Evolutionary conservation across 1,139 yeast species (phyloP).

Genomic region (Meyerozyma carpophila): DNA sequence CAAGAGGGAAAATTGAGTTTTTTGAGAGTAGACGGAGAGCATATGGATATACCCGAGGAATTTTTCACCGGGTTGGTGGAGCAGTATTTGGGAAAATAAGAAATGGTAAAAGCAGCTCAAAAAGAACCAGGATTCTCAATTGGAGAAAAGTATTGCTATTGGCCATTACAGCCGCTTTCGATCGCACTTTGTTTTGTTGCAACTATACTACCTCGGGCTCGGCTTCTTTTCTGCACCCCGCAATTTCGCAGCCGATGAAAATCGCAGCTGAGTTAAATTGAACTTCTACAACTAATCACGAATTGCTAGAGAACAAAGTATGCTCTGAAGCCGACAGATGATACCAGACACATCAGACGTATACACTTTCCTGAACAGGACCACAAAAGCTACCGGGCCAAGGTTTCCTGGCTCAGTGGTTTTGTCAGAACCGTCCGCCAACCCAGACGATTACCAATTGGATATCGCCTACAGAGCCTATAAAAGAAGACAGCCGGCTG

Average conservation of each 20-base stretch:
- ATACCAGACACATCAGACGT: not conserved
- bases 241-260: too few relatives aligned
- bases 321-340: not conserved
- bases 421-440: not conserved
- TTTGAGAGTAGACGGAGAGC: slow-evolving; percentile 51
- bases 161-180: too few relatives aligned
- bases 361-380: not conserved
- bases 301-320: too few relatives aligned
- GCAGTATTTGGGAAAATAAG: slow-evolving; percentile 23
- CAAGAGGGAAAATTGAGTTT: slow-evolving; percentile 42
- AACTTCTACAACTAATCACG: too few relatives aligned
- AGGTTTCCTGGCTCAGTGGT: not conserved
- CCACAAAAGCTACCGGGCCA: not conserved
- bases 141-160: too few relatives aligned
- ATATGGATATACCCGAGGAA: slow-evolving; percentile 57
- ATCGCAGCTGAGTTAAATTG: too few relatives aligned
- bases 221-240: too few relatives aligned
- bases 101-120: too few relatives aligned
- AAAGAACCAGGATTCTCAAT: too few relatives aligned
- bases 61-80: slow-evolving; percentile 36
- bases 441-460: not conserved
- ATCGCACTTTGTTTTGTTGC: too few relatives aligned
- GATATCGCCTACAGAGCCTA: not conserved
- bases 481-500: not conserved
- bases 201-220: too few relatives aligned